phyloP scores from a whole-genome alignment of 2,329 filamentous ascomycete species.

The Fusarium fracticaudum region DNA sequence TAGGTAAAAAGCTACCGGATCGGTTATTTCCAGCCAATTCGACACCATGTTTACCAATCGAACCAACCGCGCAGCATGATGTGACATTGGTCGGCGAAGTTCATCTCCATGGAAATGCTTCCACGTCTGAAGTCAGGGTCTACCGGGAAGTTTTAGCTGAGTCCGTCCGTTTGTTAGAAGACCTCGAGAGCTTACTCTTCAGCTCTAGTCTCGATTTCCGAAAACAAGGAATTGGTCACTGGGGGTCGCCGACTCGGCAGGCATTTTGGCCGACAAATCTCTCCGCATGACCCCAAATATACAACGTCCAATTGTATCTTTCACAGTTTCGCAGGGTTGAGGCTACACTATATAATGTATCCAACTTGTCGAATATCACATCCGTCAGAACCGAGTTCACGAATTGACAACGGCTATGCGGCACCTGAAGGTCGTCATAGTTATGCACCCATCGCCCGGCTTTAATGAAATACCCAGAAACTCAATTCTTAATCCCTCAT shows the following conservation, averaged over 20 bases:
- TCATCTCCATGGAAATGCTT: background rate
- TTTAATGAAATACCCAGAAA: background rate
- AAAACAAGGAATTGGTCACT: background rate
- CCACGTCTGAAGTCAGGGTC: background rate
- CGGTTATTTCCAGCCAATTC: background rate
- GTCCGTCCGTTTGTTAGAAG: background rate
- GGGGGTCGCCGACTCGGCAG: background rate
- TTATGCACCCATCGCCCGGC: background rate
- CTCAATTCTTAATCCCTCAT: constrained; percentile 6
- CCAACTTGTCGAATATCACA: background rate
- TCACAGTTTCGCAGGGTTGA: background rate
- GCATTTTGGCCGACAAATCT: background rate
- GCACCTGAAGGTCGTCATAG: constrained; percentile 3
- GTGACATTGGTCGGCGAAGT: background rate
- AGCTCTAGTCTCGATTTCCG: background rate
- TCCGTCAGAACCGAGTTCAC: constrained; percentile 21
- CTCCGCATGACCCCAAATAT: background rate
- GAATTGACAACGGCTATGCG: background rate
- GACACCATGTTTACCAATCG: background rate
- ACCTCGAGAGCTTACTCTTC: background rate
- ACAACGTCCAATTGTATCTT: background rate
- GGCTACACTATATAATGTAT: constrained; percentile 1
- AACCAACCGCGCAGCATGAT: background rate
- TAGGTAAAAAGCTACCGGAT: background rate
- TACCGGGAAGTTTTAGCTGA: background rate